phyloP scores from a whole-genome alignment of 2,329 filamentous ascomycete genomes.

The Colletotrichum sp. region DNA sequence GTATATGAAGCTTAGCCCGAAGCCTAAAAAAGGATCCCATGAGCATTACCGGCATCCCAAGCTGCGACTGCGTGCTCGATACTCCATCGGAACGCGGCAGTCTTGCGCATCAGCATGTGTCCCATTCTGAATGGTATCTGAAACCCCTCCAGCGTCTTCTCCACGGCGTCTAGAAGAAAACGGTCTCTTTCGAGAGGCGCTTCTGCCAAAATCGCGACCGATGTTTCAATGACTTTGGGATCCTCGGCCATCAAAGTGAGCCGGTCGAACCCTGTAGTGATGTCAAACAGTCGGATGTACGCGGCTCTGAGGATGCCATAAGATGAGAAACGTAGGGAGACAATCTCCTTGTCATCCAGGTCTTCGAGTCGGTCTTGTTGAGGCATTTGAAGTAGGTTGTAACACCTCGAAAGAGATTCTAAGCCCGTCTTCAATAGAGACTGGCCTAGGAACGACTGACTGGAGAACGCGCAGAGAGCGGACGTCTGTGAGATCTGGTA shows the following conservation, averaged over 20 bases:
- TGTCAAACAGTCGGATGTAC: neutral
- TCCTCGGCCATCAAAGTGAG: neutral
- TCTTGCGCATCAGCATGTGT: neutral
- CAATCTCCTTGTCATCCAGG: neutral
- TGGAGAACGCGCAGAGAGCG: neutral
- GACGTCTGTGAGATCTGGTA: neutral
- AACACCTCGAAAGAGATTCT: neutral
- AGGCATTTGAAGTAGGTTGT: neutral
- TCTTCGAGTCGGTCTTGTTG: neutral
- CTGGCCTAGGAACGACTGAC: neutral
- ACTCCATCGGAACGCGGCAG: neutral
- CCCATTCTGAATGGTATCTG: neutral
- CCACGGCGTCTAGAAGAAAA: neutral
- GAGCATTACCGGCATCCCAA: neutral
- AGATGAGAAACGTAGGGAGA: neutral
- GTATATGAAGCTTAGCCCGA: neutral
- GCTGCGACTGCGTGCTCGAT: neutral
- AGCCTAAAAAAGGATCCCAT: neutral
- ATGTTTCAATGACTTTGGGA: neutral
- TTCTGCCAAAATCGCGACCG: neutral
- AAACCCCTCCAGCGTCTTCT: neutral
- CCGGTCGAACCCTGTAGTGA: neutral
- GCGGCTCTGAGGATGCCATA: neutral
- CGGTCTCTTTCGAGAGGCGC: neutral
- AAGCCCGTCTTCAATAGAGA: neutral